Base-by-base conservation (phyloP, 2,329 filamentous ascomycete genomes). In the Cladosporium phlei region DNA sequence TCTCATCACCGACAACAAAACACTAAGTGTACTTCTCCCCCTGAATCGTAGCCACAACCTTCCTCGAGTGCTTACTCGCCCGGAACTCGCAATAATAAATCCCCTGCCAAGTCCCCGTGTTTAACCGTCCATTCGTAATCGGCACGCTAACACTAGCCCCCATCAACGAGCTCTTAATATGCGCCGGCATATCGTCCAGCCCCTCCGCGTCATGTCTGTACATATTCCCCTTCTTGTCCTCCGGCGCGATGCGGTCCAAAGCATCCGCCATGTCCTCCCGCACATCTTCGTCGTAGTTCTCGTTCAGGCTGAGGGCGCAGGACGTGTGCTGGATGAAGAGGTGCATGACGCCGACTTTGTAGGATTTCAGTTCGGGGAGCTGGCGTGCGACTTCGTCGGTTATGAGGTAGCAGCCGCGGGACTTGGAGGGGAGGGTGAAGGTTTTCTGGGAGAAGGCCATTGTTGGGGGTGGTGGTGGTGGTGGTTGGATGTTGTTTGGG, bases 21-120 rank as follows among this genome's bases (percentile, higher is more conserved):
- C 30, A 6, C 19, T 46, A 47, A 28, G 32, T 24, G n/a, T n/a
- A n/a, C 70, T 78, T 82, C 71, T 96, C 86, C 33, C 91, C 93
- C 67, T 97, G 90, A 52, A 97, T 94, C 1, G 93, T 97, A 45
- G 91, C 91, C 52, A 98, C 83, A 10, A 97, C 79, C 64, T 82
- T 86, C 60, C 93, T 79, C 53, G 80, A 75, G 68, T 96, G 90
- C 68, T 80, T 88, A 56, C 73, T 73, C 3, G 73, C 78, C 47
- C 91, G 77, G 65, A 97, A 97, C 69, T 97, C 93, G 54, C 96
- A 71, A 66, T 94, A 95, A 86, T 88, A 97, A 50, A 97, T 91
- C 0, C 93, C 82, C 81, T 93, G 87, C 87, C 86, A 91, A 12
- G 80, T 83, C 1, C 80, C 80, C 12, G 75, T 79, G 8, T 72